Base-by-base conservation (phyloP, 345 rosid species). In the Abelmoschus esculentus region DNA sequence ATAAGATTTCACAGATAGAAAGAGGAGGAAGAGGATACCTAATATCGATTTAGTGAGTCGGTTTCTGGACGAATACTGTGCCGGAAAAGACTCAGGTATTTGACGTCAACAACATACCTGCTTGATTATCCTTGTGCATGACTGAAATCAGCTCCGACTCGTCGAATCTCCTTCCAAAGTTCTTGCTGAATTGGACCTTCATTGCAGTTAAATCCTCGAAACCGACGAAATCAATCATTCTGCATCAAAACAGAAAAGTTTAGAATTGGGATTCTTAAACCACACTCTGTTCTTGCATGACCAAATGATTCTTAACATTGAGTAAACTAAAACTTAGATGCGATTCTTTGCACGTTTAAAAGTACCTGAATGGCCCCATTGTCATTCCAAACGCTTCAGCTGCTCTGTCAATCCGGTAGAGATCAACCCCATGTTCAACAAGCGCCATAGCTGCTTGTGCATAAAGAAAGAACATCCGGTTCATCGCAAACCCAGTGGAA, bases 191-290 rank as follows among this genome's bases (percentile, higher is more conserved):
- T 19, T 42, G 67, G 34, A 42, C 17, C 9, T 40, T 40, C 67
- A 63, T 19, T 63, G 32, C 53, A 42, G 32, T 12, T 19, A 10
- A 47, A 63, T 19, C 67, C 34, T 11, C 34, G 11, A 63, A 63
- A 63, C 67, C 67, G 22, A 42, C 52, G 5, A 19, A 63, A 63
- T 63, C 67, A 6, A 42, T 42, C 67, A 63, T 63, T 63, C 67
- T 63, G 67, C 32, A 42, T 19, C 17, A 63, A 63, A 63, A 63
- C 52, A 63, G 3, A 19, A 42, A 42, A 63, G 28, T 40, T 40
- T 32, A 5, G 36, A 32, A 32, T 61, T 34, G 13, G 42, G 18
- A 17, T 12, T 8, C 42, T 34, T 7, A 36, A 61, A 34, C 26
- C 47, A 32, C 9, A 34, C 26, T 61, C 28, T 22, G 34, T 31